A percentile compares a stretch with the other conserved stretches of the same genome.
phyloP scores from a whole-genome alignment of 208 protist genomes.

The Entamoeba invadens region DNA sequence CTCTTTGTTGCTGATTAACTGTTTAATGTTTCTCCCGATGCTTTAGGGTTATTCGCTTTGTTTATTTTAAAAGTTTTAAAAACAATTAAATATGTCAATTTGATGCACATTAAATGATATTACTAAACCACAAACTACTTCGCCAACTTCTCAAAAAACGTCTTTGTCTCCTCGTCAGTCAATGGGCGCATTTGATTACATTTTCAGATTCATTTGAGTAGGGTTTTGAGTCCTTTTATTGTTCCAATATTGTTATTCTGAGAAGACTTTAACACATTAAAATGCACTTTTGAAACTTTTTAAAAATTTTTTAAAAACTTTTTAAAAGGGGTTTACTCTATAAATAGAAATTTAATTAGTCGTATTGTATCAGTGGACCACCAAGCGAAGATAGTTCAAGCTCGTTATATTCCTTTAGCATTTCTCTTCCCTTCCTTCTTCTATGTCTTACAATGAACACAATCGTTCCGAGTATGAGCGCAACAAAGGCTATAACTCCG shows the following conservation, averaged over 20 bases:
- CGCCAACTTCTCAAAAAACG: slow-evolving; percentile 22
- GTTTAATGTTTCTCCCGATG: slow-evolving; percentile 25
- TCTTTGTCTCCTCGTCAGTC: slow-evolving; percentile 24
- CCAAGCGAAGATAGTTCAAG: neutral
- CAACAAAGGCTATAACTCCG: neutral
- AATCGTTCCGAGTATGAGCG: neutral
- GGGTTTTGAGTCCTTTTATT: no score
- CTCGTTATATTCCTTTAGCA: neutral
- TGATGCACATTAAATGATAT: no score
- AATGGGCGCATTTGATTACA: slow-evolving; percentile 26
- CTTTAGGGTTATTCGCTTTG: neutral
- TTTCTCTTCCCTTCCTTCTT: neutral
- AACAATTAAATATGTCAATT: neutral
- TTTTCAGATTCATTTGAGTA: no score
- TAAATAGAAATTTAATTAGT: no score
- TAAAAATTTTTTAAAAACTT: no score
- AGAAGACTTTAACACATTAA: no score
- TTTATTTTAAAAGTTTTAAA: neutral
- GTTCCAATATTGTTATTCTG: no score
- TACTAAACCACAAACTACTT: no score
- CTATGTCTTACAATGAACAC: neutral
- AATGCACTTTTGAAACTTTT: no score
- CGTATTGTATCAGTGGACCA: neutral
- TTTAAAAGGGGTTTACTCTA: no score
- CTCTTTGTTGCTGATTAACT: slow-evolving; percentile 21